Conservation (phyloP, 2,329 filamentous ascomycete species). For the Talaromyces verruculosus region DNA sequence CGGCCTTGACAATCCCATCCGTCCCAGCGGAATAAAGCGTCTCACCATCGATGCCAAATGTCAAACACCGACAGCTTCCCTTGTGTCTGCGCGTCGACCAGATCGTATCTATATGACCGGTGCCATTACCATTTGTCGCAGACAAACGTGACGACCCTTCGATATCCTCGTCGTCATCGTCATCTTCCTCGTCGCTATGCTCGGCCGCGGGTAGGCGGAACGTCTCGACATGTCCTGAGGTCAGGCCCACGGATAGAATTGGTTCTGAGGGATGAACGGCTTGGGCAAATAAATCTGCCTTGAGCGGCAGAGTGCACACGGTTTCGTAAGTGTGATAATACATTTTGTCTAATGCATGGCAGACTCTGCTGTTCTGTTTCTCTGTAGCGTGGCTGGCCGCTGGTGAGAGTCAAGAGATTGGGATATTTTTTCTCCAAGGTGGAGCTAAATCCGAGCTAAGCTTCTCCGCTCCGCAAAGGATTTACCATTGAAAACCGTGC, state of each 20-base stretch:
- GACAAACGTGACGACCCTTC: constrained; percentile 36
- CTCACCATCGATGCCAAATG: constrained; percentile 75
- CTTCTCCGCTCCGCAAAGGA: background rate
- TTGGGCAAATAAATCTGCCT: constrained; percentile 83
- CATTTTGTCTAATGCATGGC: constrained; percentile 6
- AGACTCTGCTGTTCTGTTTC: background rate
- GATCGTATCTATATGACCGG: constrained; percentile 72
- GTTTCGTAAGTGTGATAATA: constrained; percentile 57
- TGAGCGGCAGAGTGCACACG: constrained; percentile 82
- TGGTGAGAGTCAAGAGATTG: background rate
- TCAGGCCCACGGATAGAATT: constrained; percentile 80
- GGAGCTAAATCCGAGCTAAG: constrained; percentile 13
- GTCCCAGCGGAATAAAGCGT: constrained; percentile 62
- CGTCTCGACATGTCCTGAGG: constrained; percentile 80
- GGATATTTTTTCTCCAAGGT: constrained; percentile 8
- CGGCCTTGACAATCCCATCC: constrained; percentile 64
- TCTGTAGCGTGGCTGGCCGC: background rate
- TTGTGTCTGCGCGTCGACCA: constrained; percentile 92
- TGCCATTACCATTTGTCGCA: constrained; percentile 54
- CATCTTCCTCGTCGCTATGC: constrained; percentile 53
- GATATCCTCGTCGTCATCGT: constrained; percentile 47
- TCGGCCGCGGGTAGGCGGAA: constrained; percentile 68
- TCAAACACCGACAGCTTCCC: constrained; percentile 82
- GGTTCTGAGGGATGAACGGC: constrained; percentile 82
- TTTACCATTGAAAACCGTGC: background rate